A percentile compares a stretch with the other conserved stretches of the same genome.
phyloP scores from a whole-genome alignment of 2,329 filamentous ascomycete genomes.

The Fusarium lyarnte region DNA sequence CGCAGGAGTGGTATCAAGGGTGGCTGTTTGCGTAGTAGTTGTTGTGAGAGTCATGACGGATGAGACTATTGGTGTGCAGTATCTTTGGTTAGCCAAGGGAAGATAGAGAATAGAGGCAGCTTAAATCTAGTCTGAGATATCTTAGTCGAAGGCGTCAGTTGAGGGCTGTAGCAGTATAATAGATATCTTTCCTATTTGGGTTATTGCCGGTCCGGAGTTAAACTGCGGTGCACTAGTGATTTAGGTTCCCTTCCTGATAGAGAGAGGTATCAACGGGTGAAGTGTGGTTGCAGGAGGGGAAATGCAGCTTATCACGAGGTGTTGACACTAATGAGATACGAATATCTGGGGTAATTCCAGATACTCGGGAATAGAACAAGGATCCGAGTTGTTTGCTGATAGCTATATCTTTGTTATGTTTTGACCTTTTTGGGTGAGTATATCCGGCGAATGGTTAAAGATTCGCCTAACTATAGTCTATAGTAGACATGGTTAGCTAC shows the following conservation, averaged over 20 bases:
- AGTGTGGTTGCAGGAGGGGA: neutral
- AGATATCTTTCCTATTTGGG: conserved; percentile 22
- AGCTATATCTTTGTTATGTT: neutral
- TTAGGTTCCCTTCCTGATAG: conserved; percentile 12
- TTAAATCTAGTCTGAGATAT: conserved; percentile 12
- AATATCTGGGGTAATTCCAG: neutral
- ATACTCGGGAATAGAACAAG: conserved; percentile 5
- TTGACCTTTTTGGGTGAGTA: neutral
- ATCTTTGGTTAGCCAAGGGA: conserved; percentile 2
- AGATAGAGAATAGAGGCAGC: neutral
- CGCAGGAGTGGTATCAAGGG: conserved; percentile 12
- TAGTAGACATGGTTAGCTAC: neutral
- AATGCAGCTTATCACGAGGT: conserved; percentile 10
- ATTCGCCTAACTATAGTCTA: neutral
- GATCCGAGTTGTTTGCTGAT: neutral
- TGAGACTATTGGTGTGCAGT: neutral
- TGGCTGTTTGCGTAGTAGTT: conserved; percentile 6
- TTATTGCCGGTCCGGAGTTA: neutral
- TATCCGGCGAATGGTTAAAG: neutral
- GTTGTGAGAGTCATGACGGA: conserved; percentile 18
- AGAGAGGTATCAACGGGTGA: neutral
- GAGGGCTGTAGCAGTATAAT: neutral
- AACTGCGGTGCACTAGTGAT: conserved; percentile 1
- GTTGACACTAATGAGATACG: neutral
- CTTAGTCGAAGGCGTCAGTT: neutral